Evolutionary conservation across 2,329 filamentous ascomycete genomes (phyloP).

Genomic region (Lasiodiplodia theobromae): DNA sequence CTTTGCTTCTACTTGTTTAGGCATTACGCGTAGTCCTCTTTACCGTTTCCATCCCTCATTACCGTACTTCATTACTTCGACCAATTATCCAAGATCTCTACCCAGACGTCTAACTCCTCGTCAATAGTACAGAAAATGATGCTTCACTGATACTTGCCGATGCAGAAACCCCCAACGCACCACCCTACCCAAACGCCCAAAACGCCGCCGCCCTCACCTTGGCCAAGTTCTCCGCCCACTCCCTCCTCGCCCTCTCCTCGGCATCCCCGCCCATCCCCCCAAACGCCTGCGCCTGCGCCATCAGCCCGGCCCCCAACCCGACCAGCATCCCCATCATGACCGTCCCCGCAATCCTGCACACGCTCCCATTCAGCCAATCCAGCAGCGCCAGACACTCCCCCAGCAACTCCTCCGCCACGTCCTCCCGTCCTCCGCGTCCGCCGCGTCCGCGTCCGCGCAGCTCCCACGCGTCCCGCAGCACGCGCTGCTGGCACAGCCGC

Average conservation of each 20-base stretch:
- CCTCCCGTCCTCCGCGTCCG: no score
- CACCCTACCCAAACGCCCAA: neutral
- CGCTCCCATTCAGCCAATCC: slow-evolving; percentile 7
- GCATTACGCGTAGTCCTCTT: no score
- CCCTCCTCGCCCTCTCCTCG: neutral
- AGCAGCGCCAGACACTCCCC: neutral
- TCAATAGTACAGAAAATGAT: no score
- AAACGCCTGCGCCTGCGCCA: neutral
- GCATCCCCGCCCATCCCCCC: neutral
- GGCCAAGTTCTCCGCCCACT: neutral
- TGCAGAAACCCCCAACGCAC: no score
- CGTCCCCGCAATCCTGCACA: neutral
- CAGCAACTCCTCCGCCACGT: neutral
- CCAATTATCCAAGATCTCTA: no score
- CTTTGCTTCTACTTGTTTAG: no score
- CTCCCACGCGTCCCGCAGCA: neutral
- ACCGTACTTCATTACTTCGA: no score
- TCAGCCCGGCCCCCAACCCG: neutral
- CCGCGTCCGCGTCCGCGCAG: no score
- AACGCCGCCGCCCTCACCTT: neutral
- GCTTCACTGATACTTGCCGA: no score
- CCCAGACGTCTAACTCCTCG: no score
- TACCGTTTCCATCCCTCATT: no score
- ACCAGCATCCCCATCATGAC: slow-evolving; percentile 8
- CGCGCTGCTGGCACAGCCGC: neutral